A percentile compares a stretch with the other conserved stretches of the same genome.
phyloP scores from a whole-genome alignment of 192 early-diverging fungal species.

The Chytriomyces sp. region DNA sequence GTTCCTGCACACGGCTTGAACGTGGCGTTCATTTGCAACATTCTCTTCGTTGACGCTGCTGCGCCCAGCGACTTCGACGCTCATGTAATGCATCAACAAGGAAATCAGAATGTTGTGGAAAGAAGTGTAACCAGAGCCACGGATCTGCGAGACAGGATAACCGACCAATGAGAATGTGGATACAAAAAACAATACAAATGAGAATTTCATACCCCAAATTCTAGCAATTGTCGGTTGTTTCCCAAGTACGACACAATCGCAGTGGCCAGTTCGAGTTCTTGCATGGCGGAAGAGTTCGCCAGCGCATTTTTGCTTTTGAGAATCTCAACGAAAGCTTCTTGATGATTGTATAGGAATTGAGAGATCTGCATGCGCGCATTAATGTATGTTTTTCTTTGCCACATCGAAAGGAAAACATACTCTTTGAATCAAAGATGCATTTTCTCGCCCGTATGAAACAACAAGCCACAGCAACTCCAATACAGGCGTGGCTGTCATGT shows the following conservation, averaged over 20 bases:
- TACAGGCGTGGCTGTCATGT: conserved; percentile 67
- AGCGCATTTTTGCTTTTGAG: conserved; percentile 56
- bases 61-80: neutral
- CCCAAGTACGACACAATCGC: conserved; percentile 37
- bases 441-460: conserved; percentile 40
- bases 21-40: conserved; percentile 40
- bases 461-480: conserved; percentile 64
- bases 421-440: conserved; percentile 10
- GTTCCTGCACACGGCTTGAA: conserved; percentile 57
- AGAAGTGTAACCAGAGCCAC: conserved; percentile 52
- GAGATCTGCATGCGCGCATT: conserved; percentile 48
- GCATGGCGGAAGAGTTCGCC: conserved; percentile 40
- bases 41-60: conserved; percentile 12
- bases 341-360: conserved; percentile 44
- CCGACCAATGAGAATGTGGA: neutral
- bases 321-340: conserved; percentile 62
- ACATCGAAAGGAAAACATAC: conserved; percentile 7
- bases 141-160: conserved; percentile 8
- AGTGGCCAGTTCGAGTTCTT: conserved; percentile 59
- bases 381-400: conserved; percentile 37
- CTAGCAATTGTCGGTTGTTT: conserved; percentile 23
- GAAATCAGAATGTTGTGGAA: conserved; percentile 52
- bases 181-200: conserved; percentile 13
- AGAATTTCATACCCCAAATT: conserved; percentile 19
- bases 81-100: conserved; percentile 26